phyloP scores from a whole-genome alignment of 495 filamentous ascomycete genomes.

The Penicillium cataractarum region DNA sequence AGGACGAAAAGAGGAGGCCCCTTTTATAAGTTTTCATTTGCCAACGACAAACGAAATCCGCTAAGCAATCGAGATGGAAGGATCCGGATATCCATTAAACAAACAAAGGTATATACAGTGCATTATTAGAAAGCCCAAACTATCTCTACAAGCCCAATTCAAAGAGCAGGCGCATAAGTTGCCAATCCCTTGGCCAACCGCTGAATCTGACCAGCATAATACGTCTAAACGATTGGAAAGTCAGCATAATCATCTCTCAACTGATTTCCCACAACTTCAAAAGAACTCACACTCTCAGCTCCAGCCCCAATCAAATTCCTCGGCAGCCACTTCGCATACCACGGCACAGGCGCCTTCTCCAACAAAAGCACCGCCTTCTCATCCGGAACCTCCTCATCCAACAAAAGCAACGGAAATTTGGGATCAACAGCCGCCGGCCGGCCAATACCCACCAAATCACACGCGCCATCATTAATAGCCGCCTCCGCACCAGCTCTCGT shows the following conservation, averaged over 20 bases:
- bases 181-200: slow-evolving; percentile 41
- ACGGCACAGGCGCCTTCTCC: slow-evolving; percentile 39
- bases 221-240: slow-evolving; percentile 28
- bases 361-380: slow-evolving; percentile 49
- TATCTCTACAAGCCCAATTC: not conserved
- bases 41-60: not conserved
- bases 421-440: slow-evolving; percentile 57
- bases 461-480: slow-evolving; percentile 54
- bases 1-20: not conserved
- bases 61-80: not conserved
- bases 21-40: not conserved
- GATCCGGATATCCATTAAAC: not conserved
- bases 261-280: not conserved
- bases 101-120: not conserved
- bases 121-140: not conserved
- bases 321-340: slow-evolving; percentile 37
- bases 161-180: slow-evolving; percentile 34
- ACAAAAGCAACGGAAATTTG: slow-evolving; percentile 49
- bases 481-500: slow-evolving; percentile 56
- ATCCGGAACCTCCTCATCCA: slow-evolving; percentile 56
- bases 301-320: slow-evolving; percentile 48
- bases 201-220: slow-evolving; percentile 46
- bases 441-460: slow-evolving; percentile 61
- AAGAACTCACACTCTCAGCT: slow-evolving; percentile 46
- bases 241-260: slow-evolving; percentile 2